Evolutionary conservation across 345 rosid species (phyloP).

Genomic region (Streptanthus diversifolius): DNA sequence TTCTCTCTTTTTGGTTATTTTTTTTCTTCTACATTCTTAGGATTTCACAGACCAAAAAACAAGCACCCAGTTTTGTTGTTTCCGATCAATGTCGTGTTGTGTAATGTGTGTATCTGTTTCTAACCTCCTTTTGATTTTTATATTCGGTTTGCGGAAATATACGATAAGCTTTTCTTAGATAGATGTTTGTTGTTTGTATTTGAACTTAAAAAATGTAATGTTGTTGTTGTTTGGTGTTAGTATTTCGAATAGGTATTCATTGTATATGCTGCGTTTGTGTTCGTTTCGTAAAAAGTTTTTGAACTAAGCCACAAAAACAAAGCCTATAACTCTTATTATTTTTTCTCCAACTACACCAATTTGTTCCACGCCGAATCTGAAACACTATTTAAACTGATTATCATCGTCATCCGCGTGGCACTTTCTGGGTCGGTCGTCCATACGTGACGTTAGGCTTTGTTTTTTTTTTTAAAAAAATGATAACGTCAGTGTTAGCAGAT

Average conservation of each 20-base stretch:
- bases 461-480: background rate
- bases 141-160: background rate
- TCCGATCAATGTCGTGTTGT: background rate
- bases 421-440: background rate
- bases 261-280: background rate
- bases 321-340: constrained; percentile 16
- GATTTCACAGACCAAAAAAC: background rate
- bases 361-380: background rate
- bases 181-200: background rate
- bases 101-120: background rate
- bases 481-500: constrained; percentile 10
- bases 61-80: background rate
- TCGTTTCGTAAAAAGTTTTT: background rate
- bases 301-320: background rate
- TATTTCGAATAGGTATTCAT: background rate
- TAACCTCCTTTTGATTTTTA: background rate
- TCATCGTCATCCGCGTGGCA: constrained; percentile 2
- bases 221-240: background rate
- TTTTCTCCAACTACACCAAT: background rate
- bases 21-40: background rate
- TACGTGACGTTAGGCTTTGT: background rate
- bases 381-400: background rate
- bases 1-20: background rate
- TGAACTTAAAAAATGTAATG: background rate
- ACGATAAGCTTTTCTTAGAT: background rate